Base-by-base conservation (phyloP, 345 rosid genomes). In the Brassica carinata region DNA sequence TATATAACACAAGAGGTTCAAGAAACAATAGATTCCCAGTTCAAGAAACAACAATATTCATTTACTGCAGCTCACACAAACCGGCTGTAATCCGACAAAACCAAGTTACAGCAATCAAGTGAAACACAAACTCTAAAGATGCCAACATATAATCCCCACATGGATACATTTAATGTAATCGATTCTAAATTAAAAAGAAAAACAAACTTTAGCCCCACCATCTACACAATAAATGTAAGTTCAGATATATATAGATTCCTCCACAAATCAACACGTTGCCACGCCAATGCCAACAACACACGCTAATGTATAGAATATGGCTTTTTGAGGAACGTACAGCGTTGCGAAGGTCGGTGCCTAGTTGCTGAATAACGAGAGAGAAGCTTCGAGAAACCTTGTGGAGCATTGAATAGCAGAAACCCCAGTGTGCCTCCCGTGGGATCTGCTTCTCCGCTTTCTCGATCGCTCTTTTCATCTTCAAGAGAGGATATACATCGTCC, bases 361-460 rank as follows among this genome's bases (percentile, higher is more conserved):
- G 94, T 88, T 96, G 99, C 79, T 94, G 99, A 67, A 96, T 92
- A 51, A 94, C 98, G 78, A 94, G 88, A 59, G 83, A 89, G 62
- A 96, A 96, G 87, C 97, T 92, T 1, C 97, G 89, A 79, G 98
- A 94, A 40, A 96, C 98, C 83, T 92, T 94, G 71, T 85, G 95
- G 66, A 96, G 97, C 97, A 94, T 92, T 2, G 94, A 76, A 79
- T 94, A 96, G 82, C 97, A 94, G 81, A 92, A 96, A 6, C 77
- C 94, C 99, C 98, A 92, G 84, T 91, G 97, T 68, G 97, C 95
- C 79, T 91, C 87, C 2, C 83, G 83, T 3, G 98, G 98, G 90
- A 94, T 96, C 91, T 94, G 97, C 86, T 90, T 94, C 89, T 84
- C 92, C 0, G 97, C 98, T n/a, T 86, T 51, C 36, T 84, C 86